These are phyloP conservation scores for Boletus rubropictus DNA, from an alignment of 768 basidiomycete genomes.

Conservation along the genomic window DNA sequence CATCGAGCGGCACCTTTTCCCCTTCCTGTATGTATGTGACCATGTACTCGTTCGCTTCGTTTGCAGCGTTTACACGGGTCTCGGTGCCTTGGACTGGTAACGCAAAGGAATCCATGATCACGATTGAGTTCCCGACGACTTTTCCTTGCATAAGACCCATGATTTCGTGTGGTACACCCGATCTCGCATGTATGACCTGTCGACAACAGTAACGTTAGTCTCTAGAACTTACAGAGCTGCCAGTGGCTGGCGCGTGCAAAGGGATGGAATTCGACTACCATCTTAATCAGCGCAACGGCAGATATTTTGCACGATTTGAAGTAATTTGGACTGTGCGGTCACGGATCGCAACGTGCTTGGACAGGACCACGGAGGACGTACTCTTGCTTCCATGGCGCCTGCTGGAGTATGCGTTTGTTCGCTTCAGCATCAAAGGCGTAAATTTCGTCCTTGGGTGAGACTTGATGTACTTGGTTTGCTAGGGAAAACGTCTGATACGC, in stretches of 20 bases:
- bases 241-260: neutral
- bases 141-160: constrained; percentile 99
- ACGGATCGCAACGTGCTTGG: neutral
- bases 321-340: constrained; percentile 56
- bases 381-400: constrained; percentile 86
- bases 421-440: constrained; percentile 67
- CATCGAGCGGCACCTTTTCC: constrained; percentile 52
- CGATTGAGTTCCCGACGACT: constrained; percentile 68
- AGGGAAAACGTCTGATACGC: constrained; percentile 73
- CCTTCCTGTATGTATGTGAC: constrained; percentile 83
- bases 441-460: constrained; percentile 75
- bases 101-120: constrained; percentile 95
- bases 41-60: constrained; percentile 98
- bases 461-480: constrained; percentile 60
- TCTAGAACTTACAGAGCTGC: neutral
- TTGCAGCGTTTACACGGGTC: constrained; percentile 93
- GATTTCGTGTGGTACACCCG: constrained; percentile 96
- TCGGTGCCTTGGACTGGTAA: constrained; percentile 97
- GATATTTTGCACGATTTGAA: constrained; percentile 93
- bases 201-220: neutral
- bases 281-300: constrained; percentile 92
- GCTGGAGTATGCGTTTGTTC: constrained; percentile 59
- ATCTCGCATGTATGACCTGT: constrained; percentile 96
- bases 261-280: constrained; percentile 43
- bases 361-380: constrained; percentile 33